phyloP scores from a whole-genome alignment of 192 early-diverging fungal genomes.

The Linnemannia elongata region DNA sequence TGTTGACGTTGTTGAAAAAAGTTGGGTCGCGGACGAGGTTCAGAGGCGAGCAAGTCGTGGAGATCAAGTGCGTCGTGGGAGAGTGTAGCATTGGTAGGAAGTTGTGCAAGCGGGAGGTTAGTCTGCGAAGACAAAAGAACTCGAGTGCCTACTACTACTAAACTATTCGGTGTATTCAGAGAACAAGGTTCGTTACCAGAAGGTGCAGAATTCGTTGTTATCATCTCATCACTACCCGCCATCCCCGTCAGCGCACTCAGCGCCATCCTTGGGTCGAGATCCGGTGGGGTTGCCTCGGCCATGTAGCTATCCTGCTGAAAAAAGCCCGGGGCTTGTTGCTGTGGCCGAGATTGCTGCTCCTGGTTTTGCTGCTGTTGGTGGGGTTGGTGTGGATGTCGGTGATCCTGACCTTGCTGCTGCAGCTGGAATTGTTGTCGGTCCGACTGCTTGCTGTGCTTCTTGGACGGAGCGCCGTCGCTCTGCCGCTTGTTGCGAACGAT shows the following conservation, averaged over 20 bases:
- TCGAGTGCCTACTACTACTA: neutral
- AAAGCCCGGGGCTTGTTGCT: conserved; percentile 5
- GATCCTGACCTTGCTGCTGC: conserved; percentile 7
- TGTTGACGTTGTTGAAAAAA: neutral
- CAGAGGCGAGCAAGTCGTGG: neutral
- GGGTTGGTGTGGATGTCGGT: conserved; percentile 8
- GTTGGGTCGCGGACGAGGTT: neutral
- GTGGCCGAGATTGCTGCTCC: neutral
- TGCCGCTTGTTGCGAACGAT: conserved; percentile 25
- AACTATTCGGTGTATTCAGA: neutral
- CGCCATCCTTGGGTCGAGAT: neutral
- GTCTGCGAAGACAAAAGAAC: neutral
- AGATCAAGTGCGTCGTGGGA: neutral
- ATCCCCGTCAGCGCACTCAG: conserved; percentile 18
- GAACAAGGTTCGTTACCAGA: conserved; percentile 32
- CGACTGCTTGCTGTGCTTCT: conserved; percentile 23
- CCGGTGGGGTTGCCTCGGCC: conserved; percentile 23
- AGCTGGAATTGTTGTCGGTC: conserved; percentile 2
- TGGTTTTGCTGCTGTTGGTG: neutral
- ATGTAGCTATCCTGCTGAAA: conserved; percentile 26
- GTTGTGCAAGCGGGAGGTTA: conserved; percentile 14
- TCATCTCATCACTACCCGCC: conserved; percentile 12
- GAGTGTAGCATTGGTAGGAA: neutral
- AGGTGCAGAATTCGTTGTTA: conserved; percentile 28
- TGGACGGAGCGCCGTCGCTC: conserved; percentile 1